A percentile compares a stretch with the other conserved stretches of the same genome.
These are phyloP conservation scores for Mycena indigotica DNA, from an alignment of 768 basidiomycete genomes.

Conservation along the genomic window DNA sequence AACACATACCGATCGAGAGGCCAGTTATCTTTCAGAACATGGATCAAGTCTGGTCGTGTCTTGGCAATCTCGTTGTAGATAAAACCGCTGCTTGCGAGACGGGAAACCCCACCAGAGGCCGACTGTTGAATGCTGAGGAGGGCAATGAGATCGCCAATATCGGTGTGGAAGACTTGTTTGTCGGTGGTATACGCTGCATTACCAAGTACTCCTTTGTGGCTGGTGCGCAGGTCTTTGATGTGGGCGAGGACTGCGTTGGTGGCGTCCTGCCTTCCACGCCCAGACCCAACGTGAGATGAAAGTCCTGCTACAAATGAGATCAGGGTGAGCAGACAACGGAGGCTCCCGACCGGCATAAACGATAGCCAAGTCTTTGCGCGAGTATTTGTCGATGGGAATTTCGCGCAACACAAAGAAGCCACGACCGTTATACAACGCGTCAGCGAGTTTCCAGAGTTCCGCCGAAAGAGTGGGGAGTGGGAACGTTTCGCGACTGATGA, in stretches of 20 bases:
- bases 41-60: slow-evolving; percentile 47
- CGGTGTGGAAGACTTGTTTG: slow-evolving; percentile 54
- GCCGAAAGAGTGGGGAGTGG: slow-evolving; percentile 44
- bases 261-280: slow-evolving; percentile 46
- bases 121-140: slow-evolving; percentile 45
- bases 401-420: slow-evolving; percentile 52
- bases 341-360: slow-evolving; percentile 44
- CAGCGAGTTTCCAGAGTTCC: slow-evolving; percentile 37
- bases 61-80: slow-evolving; percentile 51
- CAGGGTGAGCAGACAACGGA: slow-evolving; percentile 9
- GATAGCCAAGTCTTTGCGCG: slow-evolving; percentile 40
- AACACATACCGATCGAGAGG: slow-evolving; percentile 40
- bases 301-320: slow-evolving; percentile 36
- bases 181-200: slow-evolving; percentile 51
- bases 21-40: slow-evolving; percentile 45
- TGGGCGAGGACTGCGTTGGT: slow-evolving; percentile 47
- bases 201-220: slow-evolving; percentile 44
- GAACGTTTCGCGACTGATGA: slow-evolving; percentile 41
- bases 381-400: slow-evolving; percentile 47
- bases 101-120: slow-evolving; percentile 46
- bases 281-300: slow-evolving; percentile 48
- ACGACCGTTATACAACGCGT: slow-evolving; percentile 46
- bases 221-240: slow-evolving; percentile 48
- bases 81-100: slow-evolving; percentile 44
- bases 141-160: slow-evolving; percentile 48